Conservation (phyloP, 192 early-diverging fungal genomes). For the Rhizoclosmatium sp. region DNA sequence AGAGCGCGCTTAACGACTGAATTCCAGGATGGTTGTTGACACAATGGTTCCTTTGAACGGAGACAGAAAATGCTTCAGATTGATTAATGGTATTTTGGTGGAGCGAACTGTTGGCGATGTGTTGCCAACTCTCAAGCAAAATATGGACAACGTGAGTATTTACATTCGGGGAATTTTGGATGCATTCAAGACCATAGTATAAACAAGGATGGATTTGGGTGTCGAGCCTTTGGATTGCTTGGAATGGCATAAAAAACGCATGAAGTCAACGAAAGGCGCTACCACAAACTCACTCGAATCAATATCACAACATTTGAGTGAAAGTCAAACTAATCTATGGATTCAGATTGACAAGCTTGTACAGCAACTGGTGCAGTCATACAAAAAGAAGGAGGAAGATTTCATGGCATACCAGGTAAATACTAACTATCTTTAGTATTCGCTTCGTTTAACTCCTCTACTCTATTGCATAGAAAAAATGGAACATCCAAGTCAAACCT, state of each 20-base stretch:
- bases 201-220: too few relatives aligned
- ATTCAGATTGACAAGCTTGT: constrained; percentile 79
- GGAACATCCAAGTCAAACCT: constrained; percentile 78
- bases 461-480: constrained; percentile 72
- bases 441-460: background rate
- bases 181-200: background rate
- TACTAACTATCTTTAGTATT: background rate
- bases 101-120: constrained; percentile 94
- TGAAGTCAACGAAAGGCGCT: too few relatives aligned
- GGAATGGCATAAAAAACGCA: too few relatives aligned
- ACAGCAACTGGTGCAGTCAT: constrained; percentile 74
- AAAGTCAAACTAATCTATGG: background rate
- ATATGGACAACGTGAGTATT: constrained; percentile 80
- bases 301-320: too few relatives aligned
- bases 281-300: too few relatives aligned
- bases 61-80: constrained; percentile 90
- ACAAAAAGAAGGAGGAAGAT: constrained; percentile 91
- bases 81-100: constrained; percentile 93
- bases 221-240: too few relatives aligned
- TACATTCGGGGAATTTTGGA: background rate
- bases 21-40: constrained; percentile 80
- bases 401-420: constrained; percentile 71
- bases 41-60: constrained; percentile 83
- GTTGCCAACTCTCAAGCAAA: constrained; percentile 84
- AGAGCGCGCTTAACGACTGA: background rate